phyloP scores from a whole-genome alignment of 257 asterid species.

The Phtheirospermum japonicum region DNA sequence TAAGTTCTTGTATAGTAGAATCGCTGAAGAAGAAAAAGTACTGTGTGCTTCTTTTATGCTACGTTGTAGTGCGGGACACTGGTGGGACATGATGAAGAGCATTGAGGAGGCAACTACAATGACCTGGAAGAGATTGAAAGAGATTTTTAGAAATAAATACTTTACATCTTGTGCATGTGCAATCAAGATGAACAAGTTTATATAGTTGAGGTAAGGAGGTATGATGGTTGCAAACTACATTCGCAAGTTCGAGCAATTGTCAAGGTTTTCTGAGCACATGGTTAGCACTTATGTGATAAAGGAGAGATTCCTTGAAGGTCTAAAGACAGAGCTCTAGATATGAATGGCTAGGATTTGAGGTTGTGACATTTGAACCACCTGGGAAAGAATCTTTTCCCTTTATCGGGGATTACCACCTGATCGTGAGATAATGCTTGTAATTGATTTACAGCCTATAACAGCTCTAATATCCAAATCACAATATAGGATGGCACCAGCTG shows the following conservation, averaged over 20 bases:
- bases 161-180: no score
- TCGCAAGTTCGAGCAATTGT: not conserved
- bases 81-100: no score
- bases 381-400: no score
- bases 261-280: not conserved
- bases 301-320: not conserved
- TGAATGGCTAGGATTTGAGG: not conserved
- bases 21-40: not conserved
- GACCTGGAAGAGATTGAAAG: no score
- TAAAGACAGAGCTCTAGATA: not conserved
- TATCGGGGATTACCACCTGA: not conserved
- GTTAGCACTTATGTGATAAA: not conserved
- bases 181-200: no score
- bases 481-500: not conserved
- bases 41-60: not conserved
- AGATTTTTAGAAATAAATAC: no score
- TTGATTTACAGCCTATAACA: not conserved
- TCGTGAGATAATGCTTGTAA: not conserved
- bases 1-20: not conserved
- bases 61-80: not conserved
- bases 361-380: no score
- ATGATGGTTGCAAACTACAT: not conserved
- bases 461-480: not conserved
- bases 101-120: not conserved
- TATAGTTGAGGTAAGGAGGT: no score